Base-by-base conservation (phyloP, 176 grass and related monocot genomes). In the Chrysopogon serrulatus region DNA sequence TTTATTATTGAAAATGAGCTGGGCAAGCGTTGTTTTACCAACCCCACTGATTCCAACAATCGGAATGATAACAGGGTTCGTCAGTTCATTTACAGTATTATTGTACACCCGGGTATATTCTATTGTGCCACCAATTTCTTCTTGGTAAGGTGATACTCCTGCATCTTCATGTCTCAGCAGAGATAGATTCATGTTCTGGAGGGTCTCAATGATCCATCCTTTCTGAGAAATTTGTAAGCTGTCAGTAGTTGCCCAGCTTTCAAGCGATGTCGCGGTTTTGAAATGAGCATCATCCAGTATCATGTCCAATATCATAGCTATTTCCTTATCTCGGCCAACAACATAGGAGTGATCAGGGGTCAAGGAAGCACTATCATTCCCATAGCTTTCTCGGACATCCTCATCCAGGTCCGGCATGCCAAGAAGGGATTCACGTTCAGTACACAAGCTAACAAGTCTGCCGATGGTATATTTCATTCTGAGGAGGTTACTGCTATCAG, bases 61-160 rank as follows among this genome's bases (percentile, higher is more conserved):
- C 12, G 81, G 81, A 83, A 83, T 74, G 2, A 83, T 31, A 35
- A 43, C 23, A 26, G 81, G 81, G 59, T 83, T 83, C 56, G 13
- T 30, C 70, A 74, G 10, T 36, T 31, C 39, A 48, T 4, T 36
- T 39, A 39, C 57, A 61, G 57, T 30, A 15, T 13, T 37, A 41
- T 36, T 36, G 30, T 5, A 4, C 54, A 73, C 11, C 15, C 0
- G 54, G 21, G 56, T 63, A 43, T 73, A 83, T 64, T 74, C 81
- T 26, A 64, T n/a, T 2, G 42, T 83, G 28, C 31, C 62, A 6
- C 21, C 19, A 19, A 35, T 64, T 83, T 36, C 81, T 4, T 48
- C 37, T 2, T 27, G 79, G 24, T 30, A 30, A 5, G 8, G 15
- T 68, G 48, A 1, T 57, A 41, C 4, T 28, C 49, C 12, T 14